phyloP scores from a whole-genome alignment of 2,329 filamentous ascomycete genomes.

The Curvularia spicifera region DNA sequence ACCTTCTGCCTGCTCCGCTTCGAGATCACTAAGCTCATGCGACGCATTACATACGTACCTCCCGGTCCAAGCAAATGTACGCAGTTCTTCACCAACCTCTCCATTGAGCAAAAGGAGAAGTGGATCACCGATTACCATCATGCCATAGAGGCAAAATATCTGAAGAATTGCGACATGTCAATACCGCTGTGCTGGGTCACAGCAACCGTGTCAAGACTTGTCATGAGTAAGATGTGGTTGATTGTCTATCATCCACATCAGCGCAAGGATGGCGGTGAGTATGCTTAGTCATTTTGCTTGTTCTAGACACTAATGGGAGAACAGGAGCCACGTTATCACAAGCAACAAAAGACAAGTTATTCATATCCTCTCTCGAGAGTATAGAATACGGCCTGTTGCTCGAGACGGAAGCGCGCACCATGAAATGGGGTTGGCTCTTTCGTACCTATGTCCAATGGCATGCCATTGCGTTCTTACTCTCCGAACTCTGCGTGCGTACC shows the following conservation, averaged over 20 bases:
- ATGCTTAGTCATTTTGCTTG: not conserved
- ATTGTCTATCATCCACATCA: slow-evolving; percentile 77
- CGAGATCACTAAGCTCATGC: slow-evolving; percentile 58
- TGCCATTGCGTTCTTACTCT: slow-evolving; percentile 66
- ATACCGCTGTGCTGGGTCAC: slow-evolving; percentile 71
- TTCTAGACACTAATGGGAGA: not conserved
- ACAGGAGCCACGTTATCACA: slow-evolving; percentile 61
- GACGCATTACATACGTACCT: slow-evolving; percentile 54
- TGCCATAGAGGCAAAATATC: slow-evolving; percentile 57
- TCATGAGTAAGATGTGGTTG: slow-evolving; percentile 80
- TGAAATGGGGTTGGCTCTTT: slow-evolving; percentile 71
- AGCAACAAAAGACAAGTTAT: slow-evolving; percentile 71
- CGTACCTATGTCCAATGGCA: slow-evolving; percentile 71
- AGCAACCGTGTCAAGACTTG: slow-evolving; percentile 70
- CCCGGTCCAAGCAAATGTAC: slow-evolving; percentile 52
- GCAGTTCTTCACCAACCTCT: slow-evolving; percentile 53
- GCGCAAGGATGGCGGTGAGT: slow-evolving; percentile 59
- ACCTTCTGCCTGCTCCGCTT: slow-evolving; percentile 62
- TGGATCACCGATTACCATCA: slow-evolving; percentile 58
- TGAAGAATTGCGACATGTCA: slow-evolving; percentile 60
- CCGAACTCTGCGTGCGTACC: slow-evolving; percentile 64
- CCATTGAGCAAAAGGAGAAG: slow-evolving; percentile 56
- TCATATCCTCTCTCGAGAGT: slow-evolving; percentile 75
- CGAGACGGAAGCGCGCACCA: slow-evolving; percentile 66
- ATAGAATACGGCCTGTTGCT: slow-evolving; percentile 73